Conservation (phyloP, 2,329 filamentous ascomycete genomes). For the Penicillium sp. region DNA sequence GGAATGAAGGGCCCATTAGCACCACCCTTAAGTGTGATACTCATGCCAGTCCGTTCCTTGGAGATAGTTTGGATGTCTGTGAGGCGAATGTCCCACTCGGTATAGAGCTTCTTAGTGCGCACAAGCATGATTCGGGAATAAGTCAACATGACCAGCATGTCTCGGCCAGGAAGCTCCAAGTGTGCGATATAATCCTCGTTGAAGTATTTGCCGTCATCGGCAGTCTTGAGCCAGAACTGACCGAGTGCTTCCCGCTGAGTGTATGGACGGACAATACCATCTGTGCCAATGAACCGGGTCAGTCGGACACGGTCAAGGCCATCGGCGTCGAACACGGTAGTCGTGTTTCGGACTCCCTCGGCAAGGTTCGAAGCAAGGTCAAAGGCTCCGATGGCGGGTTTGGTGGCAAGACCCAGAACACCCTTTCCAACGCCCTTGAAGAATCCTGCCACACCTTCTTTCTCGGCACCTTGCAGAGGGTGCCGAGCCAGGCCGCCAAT, state of each 20-base stretch:
- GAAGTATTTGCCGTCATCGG: slow-evolving; percentile 97
- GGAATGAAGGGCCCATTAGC: slow-evolving; percentile 94
- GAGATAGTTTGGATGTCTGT: slow-evolving; percentile 96
- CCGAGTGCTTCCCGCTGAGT: slow-evolving; percentile 92
- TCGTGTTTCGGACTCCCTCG: slow-evolving; percentile 97
- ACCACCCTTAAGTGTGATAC: slow-evolving; percentile 82
- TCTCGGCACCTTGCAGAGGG: slow-evolving; percentile 91
- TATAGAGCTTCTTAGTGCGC: slow-evolving; percentile 77
- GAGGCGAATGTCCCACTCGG: slow-evolving; percentile 93
- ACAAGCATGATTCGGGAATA: slow-evolving; percentile 87
- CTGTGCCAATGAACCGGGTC: slow-evolving; percentile 84
- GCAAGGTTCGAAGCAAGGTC: slow-evolving; percentile 96
- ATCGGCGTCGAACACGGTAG: slow-evolving; percentile 93
- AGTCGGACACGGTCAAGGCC: slow-evolving; percentile 94
- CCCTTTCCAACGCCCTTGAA: slow-evolving; percentile 98
- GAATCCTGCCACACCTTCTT: slow-evolving; percentile 90
- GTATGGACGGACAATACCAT: slow-evolving; percentile 93
- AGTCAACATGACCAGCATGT: slow-evolving; percentile 87
- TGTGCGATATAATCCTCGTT: slow-evolving; percentile 97
- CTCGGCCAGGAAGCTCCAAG: slow-evolving; percentile 83
- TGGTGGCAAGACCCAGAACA: slow-evolving; percentile 88
- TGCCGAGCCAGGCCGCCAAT: slow-evolving; percentile 92
- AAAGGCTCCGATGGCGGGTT: slow-evolving; percentile 93
- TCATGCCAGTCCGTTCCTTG: slow-evolving; percentile 93
- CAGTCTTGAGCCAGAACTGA: slow-evolving; percentile 98